These are phyloP conservation scores for Daedaleopsis nitida DNA, from an alignment of 768 basidiomycete species.

Conservation along the genomic window DNA sequence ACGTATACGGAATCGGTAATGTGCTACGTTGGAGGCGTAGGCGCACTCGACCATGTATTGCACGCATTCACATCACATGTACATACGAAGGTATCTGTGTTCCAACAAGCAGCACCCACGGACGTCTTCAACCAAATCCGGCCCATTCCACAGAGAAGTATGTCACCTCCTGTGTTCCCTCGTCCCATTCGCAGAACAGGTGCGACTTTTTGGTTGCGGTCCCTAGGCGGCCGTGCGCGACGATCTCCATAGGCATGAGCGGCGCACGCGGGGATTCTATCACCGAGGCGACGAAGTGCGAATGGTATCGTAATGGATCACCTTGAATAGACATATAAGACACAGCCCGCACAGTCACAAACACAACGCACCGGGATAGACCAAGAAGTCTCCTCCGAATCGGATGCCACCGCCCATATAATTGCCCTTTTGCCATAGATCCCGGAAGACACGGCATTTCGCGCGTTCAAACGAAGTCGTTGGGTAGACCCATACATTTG, in stretches of 20 bases:
- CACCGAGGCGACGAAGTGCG: constrained; percentile 90
- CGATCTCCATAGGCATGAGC: constrained; percentile 88
- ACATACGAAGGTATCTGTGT: no score
- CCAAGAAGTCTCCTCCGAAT: constrained; percentile 95
- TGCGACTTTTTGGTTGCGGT: constrained; percentile 98
- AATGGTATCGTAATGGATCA: constrained; percentile 94
- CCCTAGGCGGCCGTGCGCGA: constrained; percentile 92
- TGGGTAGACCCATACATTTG: constrained; percentile 81
- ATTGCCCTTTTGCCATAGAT: constrained; percentile 80
- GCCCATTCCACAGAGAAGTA: constrained; percentile 91
- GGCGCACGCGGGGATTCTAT: constrained; percentile 58
- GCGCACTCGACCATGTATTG: no score
- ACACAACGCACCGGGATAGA: constrained; percentile 81
- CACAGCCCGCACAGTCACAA: neutral
- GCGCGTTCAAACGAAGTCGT: constrained; percentile 65
- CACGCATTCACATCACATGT: no score
- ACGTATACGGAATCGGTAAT: no score
- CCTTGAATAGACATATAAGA: constrained; percentile 44
- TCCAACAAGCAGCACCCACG: neutral
- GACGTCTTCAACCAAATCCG: constrained; percentile 66
- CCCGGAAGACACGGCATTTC: constrained; percentile 76
- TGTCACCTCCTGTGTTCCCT: constrained; percentile 60
- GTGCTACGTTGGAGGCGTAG: no score
- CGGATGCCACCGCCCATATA: constrained; percentile 90
- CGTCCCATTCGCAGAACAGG: constrained; percentile 87